These are phyloP conservation scores for Colletotrichum orchidophilum DNA, from an alignment of 2,329 filamentous ascomycete genomes.

Conservation along the genomic window DNA sequence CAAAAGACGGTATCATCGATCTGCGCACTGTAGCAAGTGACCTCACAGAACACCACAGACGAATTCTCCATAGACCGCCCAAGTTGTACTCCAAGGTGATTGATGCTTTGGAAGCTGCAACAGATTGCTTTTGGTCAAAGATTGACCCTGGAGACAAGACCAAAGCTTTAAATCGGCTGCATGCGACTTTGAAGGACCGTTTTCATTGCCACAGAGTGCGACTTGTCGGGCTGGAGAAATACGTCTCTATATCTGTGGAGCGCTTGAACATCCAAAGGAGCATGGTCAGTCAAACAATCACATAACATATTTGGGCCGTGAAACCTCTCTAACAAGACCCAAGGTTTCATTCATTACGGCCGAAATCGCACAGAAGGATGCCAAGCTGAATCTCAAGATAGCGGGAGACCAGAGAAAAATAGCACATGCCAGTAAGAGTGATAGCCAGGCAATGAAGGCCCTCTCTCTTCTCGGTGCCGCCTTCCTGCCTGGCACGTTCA, in stretches of 20 bases:
- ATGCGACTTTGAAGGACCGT: background rate
- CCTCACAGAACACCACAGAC: background rate
- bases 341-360: constrained; percentile 44
- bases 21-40: background rate
- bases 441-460: constrained; percentile 72
- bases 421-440: constrained; percentile 66
- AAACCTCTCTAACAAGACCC: background rate
- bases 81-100: background rate
- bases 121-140: background rate
- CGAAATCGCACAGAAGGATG: constrained; percentile 73
- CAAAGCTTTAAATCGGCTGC: background rate
- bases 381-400: constrained; percentile 69
- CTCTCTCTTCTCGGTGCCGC: constrained; percentile 69
- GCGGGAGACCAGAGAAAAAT: constrained; percentile 68
- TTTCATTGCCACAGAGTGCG: background rate
- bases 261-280: background rate
- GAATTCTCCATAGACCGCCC: background rate
- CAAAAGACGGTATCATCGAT: background rate
- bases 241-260: background rate
- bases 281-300: background rate
- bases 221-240: background rate
- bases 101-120: background rate
- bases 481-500: constrained; percentile 69
- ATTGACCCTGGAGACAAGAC: background rate
- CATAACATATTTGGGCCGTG: background rate